Evolutionary conservation across 225 moss, liverwort and hornwort species (phyloP), one percentile per base, ranked within the genome.

Genomic region (Takakia lepidozioides): DNA sequence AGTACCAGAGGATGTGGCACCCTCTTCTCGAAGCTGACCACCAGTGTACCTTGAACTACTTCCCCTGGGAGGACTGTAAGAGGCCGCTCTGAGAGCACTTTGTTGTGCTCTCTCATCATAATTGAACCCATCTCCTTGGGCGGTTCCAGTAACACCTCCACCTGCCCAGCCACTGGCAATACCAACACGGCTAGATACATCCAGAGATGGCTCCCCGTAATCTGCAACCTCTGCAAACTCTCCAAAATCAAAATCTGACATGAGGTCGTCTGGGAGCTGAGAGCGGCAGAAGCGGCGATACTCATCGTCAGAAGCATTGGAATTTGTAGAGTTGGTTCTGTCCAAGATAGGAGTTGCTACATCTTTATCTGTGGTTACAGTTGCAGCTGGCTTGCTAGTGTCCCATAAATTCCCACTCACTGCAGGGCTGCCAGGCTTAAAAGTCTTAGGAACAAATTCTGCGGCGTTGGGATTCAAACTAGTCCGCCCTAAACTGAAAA

Each of bases 181-280:
- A 5, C 34, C 19, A 37, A 48, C 54, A 28, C 60, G 52, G 8
- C 35, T 67, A 39, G 64, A 19, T 30, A 25, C 56, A 25, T 57
- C 68, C 1, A 42, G 42, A 16, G 59, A 50, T 17, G 38, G 14
- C 53, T 70, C 73, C 17, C 66, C 70, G 27, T 73, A 69, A 0
- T 63, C 66, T 0, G 54, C 8, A 20, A 46, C 45, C 54, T 66
- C 78, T 52, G 60, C 57, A 29, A 70, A 74, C 25, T 74, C 73
- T 11, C 78, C 73, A 0, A 74, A 36, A 20, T 78, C 77, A 29
- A 78, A 78, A 18, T 79, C 78, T 1, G 73, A 69, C 73, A 70
- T 73, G 35, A 79, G 73, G 39, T 79, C 78, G 1, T 79, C 78
- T 0, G 78, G 78, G 25, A 79, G 73, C 73, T 79, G 73, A 25